Base-by-base conservation (phyloP, 345 rosid genomes). In the Lenwebbia sp. region DNA sequence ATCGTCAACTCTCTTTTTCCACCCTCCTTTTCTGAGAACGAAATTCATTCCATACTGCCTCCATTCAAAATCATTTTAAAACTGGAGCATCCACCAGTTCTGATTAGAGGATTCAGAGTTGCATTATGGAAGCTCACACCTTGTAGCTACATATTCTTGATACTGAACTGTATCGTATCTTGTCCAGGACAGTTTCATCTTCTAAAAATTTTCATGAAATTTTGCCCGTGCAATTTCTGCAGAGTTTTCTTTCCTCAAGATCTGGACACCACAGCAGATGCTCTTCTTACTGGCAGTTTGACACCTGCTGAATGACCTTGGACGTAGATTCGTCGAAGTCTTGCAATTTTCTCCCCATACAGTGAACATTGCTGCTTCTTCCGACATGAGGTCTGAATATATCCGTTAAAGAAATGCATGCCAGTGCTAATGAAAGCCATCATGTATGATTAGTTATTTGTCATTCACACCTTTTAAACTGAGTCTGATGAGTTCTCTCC, bases 241-340 rank as follows among this genome's bases (percentile, higher is more conserved):
- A 96, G 99, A 89, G 95, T 97, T 85, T 97, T 97, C 94, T 97
- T 96, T 92, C 99, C 98, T 86, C 96, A 94, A 6, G 99, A 97
- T 84, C 85, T 91, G 90, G 98, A 94, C 90, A 88, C 97, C 21
- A 93, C 95, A 15, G 97, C 95, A 60, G 95, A 95, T 88, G 95
- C 98, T 86, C 86, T 94, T 85, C 96, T 94, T 88, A 87, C 94
- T 1, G 93, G 94, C 78, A 86, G 55, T 52, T 58, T 19, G 90
- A 91, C 21, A 58, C 86, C 74, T 30, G 74, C 56, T 88, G 85
- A 94, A 84, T 81, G 83, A 83, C 47, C 41, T 23, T 12, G 41
- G 21, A 21, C 81, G 37, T 37, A 9, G 81, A 70, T 19, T 30
- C 12, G 44, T 21, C 11, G 28, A 33, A 10, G 26, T 26, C 37